A percentile compares a stretch with the other conserved stretches of the same genome.
phyloP scores from a whole-genome alignment of 1,139 yeast genomes.

The Hyphopichia pseudoburtonii region DNA sequence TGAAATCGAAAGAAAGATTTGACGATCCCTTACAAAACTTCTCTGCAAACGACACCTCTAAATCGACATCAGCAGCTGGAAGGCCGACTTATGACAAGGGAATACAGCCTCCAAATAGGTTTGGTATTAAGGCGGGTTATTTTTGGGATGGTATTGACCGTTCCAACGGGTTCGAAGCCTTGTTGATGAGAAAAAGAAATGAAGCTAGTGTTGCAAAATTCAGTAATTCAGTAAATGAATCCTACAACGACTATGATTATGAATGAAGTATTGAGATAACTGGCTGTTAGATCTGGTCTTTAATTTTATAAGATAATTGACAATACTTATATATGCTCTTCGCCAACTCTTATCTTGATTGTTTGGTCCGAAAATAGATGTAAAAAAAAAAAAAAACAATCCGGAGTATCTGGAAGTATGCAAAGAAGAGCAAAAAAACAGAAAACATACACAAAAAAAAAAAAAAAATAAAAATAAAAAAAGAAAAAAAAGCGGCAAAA shows the following conservation, averaged over 20 bases:
- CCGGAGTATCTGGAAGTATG: no score
- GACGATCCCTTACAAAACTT: constrained; percentile 74
- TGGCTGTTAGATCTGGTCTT: no score
- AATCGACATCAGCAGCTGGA: constrained; percentile 16
- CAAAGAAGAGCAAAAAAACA: no score
- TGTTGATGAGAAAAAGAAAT: constrained; percentile 56
- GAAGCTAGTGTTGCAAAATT: constrained; percentile 34
- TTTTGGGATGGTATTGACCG: constrained; percentile 95
- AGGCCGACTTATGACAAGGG: constrained; percentile 44
- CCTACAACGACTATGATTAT: constrained; percentile 8
- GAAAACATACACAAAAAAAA: no score
- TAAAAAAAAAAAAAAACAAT: no score
- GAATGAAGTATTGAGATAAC: no score
- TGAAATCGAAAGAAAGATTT: constrained; percentile 34
- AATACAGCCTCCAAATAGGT: constrained; percentile 64
- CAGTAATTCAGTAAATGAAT: constrained; percentile 3
- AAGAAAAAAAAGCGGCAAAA: no score
- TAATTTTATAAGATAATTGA: no score
- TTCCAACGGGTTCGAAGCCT: constrained; percentile 83
- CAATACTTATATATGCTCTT: no score
- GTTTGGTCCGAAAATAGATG: no score
- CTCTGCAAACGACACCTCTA: constrained; percentile 8
- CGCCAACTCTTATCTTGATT: no score
- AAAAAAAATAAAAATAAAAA: no score
- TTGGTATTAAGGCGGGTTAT: constrained; percentile 73